These are phyloP conservation scores for Hypericum androsaemum DNA, from an alignment of 345 rosid species.

Conservation along the genomic window DNA sequence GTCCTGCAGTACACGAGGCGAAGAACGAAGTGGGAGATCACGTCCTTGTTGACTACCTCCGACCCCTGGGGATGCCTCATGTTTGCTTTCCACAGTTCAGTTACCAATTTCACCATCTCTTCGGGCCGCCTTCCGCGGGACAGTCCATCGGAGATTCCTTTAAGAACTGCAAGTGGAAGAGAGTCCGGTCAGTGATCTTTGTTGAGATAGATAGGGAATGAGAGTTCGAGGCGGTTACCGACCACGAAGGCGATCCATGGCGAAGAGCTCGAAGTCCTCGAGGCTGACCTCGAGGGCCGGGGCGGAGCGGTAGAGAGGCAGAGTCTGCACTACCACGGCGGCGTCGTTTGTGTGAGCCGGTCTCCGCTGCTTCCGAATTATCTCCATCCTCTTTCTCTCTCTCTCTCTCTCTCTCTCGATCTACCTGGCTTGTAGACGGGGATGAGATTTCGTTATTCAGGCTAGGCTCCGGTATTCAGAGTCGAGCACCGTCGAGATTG, in stretches of 20 bases:
- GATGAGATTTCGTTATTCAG: no score
- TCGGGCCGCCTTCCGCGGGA: conserved; percentile 71
- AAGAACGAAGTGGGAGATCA: conserved; percentile 73
- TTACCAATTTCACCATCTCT: conserved; percentile 64
- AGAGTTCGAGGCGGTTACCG: not conserved
- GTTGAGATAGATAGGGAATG: not conserved
- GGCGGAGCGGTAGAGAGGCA: conserved; percentile 68
- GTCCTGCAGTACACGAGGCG: conserved; percentile 91
- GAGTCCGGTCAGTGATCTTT: not conserved
- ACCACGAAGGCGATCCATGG: conserved; percentile 92
- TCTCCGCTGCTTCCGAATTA: conserved; percentile 26
- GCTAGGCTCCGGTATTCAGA: no score
- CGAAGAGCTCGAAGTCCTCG: conserved; percentile 85
- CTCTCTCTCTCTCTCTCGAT: no score
- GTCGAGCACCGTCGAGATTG: no score
- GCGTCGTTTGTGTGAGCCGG: conserved; percentile 14
- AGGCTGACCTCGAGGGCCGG: conserved; percentile 82
- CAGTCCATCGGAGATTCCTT: conserved; percentile 63
- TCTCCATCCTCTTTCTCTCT: conserved; percentile 34
- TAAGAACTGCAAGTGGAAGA: conserved; percentile 44
- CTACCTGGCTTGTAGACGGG: no score
- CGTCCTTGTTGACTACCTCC: conserved; percentile 51
- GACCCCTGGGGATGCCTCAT: conserved; percentile 50
- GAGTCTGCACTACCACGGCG: conserved; percentile 19
- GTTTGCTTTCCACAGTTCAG: conserved; percentile 47